Base-by-base conservation (phyloP, 495 filamentous ascomycete genomes). In the Pyrenula aspistea region DNA sequence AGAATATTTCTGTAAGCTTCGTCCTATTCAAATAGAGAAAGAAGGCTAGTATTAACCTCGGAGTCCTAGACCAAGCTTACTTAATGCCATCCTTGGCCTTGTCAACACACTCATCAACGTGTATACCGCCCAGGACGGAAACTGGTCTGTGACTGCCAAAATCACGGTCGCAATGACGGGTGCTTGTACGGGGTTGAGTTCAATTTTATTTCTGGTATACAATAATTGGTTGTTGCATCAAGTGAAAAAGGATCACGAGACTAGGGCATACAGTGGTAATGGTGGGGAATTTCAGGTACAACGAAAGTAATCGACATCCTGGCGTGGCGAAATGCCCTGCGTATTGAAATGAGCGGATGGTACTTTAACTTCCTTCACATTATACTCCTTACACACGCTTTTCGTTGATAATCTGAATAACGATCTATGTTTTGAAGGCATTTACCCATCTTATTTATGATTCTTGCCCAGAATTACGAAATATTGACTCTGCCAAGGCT, bases 51-150 rank as follows among this genome's bases (percentile, higher is more conserved):
- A n/a, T n/a, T n/a, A n/a, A n/a, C 10, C 36, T 57, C 2, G 48
- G 2, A 48, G 51, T 21, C 2, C 20, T 55, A 70, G 68, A 50
- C 66, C 62, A 22, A 61, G 59, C 20, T 53, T 62, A 19, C 59
- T 79, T 54, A 77, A 78, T 62, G 64, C 66, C 12, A 22, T 74
- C 2, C 75, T 71, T 15, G 77, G 78, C 0, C 54, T 79, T 8
- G 59, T 80, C 10, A 66, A 67, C 12, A 77, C 77, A n/a, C 54
- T 80, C 8, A 64, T 72, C 15, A 73, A 67, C 61, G 68, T 82
- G 8, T 80, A 80, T 58, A 61, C 68, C 19, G 68, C 73, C 36
- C 71, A 77, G 49, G 53, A 62, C 0, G 74, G 77, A 2, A 55
- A 64, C 12, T 78, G 71, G 73, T 68, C 67, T 24, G 63, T 74